Evolutionary conservation across 1,284 basidiomycete species (phyloP), one percentile per base, ranked within the genome.

Genomic region (Ceratobasidium theobromae): DNA sequence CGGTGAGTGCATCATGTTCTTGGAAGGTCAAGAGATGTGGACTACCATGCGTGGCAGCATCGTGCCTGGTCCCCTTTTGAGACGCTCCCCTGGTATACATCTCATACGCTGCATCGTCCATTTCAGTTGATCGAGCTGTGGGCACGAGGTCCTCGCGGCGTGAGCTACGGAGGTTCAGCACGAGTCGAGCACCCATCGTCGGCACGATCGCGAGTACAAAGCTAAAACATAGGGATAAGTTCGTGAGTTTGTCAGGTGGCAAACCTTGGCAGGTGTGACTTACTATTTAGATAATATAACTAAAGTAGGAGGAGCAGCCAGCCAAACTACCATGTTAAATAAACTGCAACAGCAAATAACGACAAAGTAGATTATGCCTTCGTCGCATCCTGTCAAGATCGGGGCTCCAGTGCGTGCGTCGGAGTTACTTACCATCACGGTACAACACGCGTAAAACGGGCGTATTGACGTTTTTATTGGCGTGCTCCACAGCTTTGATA

Each of bases 391-490:
- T 38, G 35, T 38, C 35, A n/a, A n/a, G n/a, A n/a, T n/a, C n/a
- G n/a, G n/a, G 35, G 35, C 16, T 38, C 35, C 8, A 38, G 14
- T 18, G 23, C 16, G 14, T 16, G 23, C 14, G 25, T 38, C 9
- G 46, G n/a, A n/a, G n/a, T n/a, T n/a, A n/a, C 68, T 23, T 51
- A 66, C 68, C 68, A 54, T 69, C 68, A 51, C 68, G 64, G 30
- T 66, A 66, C n/a, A 69, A 41, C 27, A 69, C 33, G 27, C 43
- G 33, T 1, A 66, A 21, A 21, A 69, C 49, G 18, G 65, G 55
- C 4, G 58, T 54, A 27, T 65, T 49, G 4, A 69, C n/a, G 38
- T 48, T 52, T 33, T 33, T 40, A 12, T 40, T 52, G 4, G 54
- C 40, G 43, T 67, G 49, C 30, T 62, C 55, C 18, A 30, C 38